A percentile compares a stretch with the other conserved stretches of the same genome.
Evolutionary conservation across 768 basidiomycete species (phyloP).

Genomic region (Tremella yokohamensis): DNA sequence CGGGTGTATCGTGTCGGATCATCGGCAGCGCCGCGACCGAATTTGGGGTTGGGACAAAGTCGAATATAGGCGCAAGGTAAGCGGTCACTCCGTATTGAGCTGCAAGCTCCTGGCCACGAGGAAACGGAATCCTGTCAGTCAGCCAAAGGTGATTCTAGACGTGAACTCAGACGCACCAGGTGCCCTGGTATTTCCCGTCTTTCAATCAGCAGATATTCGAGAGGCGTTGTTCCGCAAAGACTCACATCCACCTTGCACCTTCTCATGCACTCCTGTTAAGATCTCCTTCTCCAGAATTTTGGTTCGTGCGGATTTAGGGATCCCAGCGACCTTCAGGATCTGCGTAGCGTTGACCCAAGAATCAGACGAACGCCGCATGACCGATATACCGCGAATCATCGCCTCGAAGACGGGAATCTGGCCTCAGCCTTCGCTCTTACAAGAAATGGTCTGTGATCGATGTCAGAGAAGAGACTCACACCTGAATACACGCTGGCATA

Average conservation of each 20-base stretch:
- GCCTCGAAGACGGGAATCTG: conserved; percentile 83
- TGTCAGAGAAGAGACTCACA: conserved; percentile 34
- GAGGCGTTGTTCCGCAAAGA: conserved; percentile 4
- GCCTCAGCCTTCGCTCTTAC: not conserved
- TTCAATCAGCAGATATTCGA: not conserved
- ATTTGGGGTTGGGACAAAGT: conserved; percentile 76
- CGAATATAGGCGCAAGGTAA: conserved; percentile 83
- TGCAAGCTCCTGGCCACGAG: conserved; percentile 88
- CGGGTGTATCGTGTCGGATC: conserved; percentile 55
- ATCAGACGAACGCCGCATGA: conserved; percentile 92
- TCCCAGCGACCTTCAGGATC: conserved; percentile 96
- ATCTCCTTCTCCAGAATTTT: conserved; percentile 95
- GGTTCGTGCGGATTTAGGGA: conserved; percentile 92
- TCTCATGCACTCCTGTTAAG: conserved; percentile 89
- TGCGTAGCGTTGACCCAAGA: conserved; percentile 92
- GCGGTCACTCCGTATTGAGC: conserved; percentile 85
- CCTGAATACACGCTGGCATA: conserved; percentile 51
- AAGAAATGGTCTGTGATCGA: too few relatives aligned
- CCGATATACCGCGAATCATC: conserved; percentile 96
- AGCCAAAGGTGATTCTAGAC: not conserved
- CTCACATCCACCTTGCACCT: conserved; percentile 86
- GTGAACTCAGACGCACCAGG: conserved; percentile 65
- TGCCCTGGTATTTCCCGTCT: conserved; percentile 96
- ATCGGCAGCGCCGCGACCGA: conserved; percentile 70
- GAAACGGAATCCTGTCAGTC: conserved; percentile 80